A percentile compares a stretch with the other conserved stretches of the same genome.
Evolutionary conservation across 2,329 filamentous ascomycete species (phyloP).

Genomic region (Botrytis medusae): DNA sequence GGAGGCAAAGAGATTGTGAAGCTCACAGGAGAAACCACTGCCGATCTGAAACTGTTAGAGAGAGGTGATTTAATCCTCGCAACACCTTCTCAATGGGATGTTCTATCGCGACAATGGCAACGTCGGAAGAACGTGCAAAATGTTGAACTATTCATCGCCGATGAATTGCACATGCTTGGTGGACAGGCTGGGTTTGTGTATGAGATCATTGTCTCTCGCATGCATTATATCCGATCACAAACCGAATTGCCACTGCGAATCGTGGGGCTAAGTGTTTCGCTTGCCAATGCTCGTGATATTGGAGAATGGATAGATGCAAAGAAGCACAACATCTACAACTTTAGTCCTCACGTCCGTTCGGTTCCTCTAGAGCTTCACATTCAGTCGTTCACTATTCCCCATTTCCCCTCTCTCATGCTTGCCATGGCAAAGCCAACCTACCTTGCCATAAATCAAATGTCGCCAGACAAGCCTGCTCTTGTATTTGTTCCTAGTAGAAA

Average conservation of each 20-base stretch:
- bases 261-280: conserved; percentile 83
- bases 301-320: conserved; percentile 97
- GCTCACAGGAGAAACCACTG: conserved; percentile 87
- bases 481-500: conserved; percentile 93
- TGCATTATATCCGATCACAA: conserved; percentile 93
- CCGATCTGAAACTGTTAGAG: conserved; percentile 85
- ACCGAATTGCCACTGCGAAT: conserved; percentile 83
- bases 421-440: conserved; percentile 97
- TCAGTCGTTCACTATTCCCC: conserved; percentile 91
- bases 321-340: conserved; percentile 99
- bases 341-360: conserved; percentile 86
- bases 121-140: conserved; percentile 92
- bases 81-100: conserved; percentile 94
- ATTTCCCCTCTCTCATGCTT: conserved; percentile 97
- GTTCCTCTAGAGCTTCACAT: conserved; percentile 91
- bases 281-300: conserved; percentile 89
- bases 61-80: conserved; percentile 86
- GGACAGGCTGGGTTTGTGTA: conserved; percentile 86
- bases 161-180: conserved; percentile 91
- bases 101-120: conserved; percentile 93
- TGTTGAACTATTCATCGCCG: conserved; percentile 87
- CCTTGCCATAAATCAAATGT: conserved; percentile 82
- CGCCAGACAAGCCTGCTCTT: conserved; percentile 83
- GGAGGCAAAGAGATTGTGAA: conserved; percentile 91
- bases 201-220: conserved; percentile 94